A percentile compares a stretch with the other conserved stretches of the same genome.
Conservation (phyloP, 139 green algal genomes). For the Eudorina sp. region DNA sequence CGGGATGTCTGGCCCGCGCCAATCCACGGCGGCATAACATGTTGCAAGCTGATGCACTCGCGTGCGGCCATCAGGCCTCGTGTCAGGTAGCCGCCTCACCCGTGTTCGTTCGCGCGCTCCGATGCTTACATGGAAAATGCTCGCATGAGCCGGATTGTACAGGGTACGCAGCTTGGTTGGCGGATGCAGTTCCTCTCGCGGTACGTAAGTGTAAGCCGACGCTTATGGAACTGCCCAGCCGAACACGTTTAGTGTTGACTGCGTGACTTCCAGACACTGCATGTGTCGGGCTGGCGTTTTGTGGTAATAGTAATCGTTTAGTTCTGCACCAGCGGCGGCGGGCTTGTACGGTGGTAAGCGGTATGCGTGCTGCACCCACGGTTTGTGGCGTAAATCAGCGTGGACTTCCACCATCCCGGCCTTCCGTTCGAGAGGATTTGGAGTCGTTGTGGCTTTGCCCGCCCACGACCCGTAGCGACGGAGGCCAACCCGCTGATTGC, state of each 20-base stretch:
- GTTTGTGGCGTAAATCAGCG: neutral
- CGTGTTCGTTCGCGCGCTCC: neutral
- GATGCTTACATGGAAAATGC: neutral
- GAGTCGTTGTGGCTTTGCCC: slow-evolving; percentile 45
- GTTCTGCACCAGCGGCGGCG: neutral
- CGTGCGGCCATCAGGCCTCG: slow-evolving; percentile 1
- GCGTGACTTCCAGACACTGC: slow-evolving; percentile 2
- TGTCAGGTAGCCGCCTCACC: neutral
- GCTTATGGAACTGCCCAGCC: neutral
- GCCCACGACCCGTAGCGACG: neutral
- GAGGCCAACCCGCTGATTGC: neutral
- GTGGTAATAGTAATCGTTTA: slow-evolving; percentile 22
- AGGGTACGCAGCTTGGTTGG: neutral
- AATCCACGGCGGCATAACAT: neutral
- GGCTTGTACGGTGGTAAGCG: slow-evolving; percentile 2
- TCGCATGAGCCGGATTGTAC: slow-evolving; percentile 21
- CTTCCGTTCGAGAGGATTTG: neutral
- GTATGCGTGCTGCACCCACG: neutral
- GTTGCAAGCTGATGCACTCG: neutral
- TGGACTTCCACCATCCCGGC: neutral
- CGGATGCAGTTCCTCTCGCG: neutral
- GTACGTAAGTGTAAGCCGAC: neutral
- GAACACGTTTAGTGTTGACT: neutral
- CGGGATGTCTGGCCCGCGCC: neutral
- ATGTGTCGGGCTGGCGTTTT: slow-evolving; percentile 17